These are phyloP conservation scores for Leccinum aurantiacum DNA, from an alignment of 768 basidiomycete genomes.

Conservation along the genomic window DNA sequence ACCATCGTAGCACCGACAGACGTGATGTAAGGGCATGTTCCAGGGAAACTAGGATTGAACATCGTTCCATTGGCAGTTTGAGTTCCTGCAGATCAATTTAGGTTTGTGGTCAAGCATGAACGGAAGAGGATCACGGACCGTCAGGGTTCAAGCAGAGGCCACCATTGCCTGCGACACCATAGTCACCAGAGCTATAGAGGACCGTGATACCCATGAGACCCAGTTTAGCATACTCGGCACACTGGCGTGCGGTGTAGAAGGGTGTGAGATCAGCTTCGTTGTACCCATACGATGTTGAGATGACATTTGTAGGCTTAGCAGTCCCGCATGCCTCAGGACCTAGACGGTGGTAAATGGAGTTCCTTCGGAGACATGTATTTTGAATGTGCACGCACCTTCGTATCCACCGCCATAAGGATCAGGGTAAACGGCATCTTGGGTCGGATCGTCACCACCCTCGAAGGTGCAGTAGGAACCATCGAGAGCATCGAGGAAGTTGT, in stretches of 20 bases:
- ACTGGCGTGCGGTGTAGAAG: slow-evolving; percentile 41
- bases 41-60: slow-evolving; percentile 47
- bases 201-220: slow-evolving; percentile 42
- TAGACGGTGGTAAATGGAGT: background rate
- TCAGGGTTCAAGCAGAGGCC: slow-evolving; percentile 33
- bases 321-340: slow-evolving; percentile 40
- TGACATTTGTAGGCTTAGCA: slow-evolving; percentile 35
- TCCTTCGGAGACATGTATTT: background rate
- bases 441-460: slow-evolving; percentile 36
- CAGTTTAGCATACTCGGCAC: slow-evolving; percentile 47
- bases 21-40: slow-evolving; percentile 45
- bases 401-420: slow-evolving; percentile 26
- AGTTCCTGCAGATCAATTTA: slow-evolving; percentile 21
- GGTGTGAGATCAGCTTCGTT: slow-evolving; percentile 38
- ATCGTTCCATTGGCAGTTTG: slow-evolving; percentile 24
- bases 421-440: slow-evolving; percentile 28
- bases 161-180: slow-evolving; percentile 40
- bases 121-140: slow-evolving; percentile 17
- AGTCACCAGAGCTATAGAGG: slow-evolving; percentile 46
- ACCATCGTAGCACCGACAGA: slow-evolving; percentile 50
- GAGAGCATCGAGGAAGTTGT: slow-evolving; percentile 37
- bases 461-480: slow-evolving; percentile 35
- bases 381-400: slow-evolving; percentile 10
- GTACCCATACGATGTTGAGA: slow-evolving; percentile 42
- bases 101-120: background rate